phyloP scores from a whole-genome alignment of 176 grass and related monocot genomes.

The Coix lacrymajobi region DNA sequence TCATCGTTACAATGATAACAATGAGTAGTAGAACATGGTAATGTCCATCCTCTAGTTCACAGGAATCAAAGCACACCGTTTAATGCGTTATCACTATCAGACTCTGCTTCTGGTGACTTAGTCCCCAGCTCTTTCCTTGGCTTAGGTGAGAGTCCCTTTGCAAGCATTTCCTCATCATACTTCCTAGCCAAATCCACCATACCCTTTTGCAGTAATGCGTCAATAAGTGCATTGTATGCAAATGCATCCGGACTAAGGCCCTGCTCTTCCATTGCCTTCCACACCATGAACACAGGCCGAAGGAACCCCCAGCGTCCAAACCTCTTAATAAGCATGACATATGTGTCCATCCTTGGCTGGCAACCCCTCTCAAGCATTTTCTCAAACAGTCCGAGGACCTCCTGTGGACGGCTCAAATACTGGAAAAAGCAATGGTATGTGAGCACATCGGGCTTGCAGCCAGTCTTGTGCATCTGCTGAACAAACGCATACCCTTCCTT shows the following conservation, averaged over 20 bases:
- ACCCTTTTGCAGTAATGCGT: constrained; percentile 73
- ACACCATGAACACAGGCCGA: constrained; percentile 62
- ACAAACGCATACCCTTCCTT: constrained; percentile 78
- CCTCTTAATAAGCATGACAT: constrained; percentile 92
- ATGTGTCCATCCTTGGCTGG: constrained; percentile 83
- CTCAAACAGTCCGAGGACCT: constrained; percentile 80
- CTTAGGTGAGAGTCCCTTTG: constrained; percentile 71
- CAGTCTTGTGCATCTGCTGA: constrained; percentile 57
- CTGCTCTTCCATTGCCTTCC: constrained; percentile 71
- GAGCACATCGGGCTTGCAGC: constrained; percentile 57
- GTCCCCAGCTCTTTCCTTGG: constrained; percentile 66
- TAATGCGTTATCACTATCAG: constrained; percentile 38
- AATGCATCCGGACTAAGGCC: constrained; percentile 76
- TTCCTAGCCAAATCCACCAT: constrained; percentile 86
- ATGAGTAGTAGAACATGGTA: neutral
- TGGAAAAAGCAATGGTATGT: constrained; percentile 97
- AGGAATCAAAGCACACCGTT: constrained; percentile 35
- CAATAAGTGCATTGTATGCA: constrained; percentile 79
- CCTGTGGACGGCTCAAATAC: constrained; percentile 62
- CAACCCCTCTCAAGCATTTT: constrained; percentile 66
- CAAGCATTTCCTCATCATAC: constrained; percentile 83
- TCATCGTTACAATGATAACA: neutral
- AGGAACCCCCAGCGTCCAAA: constrained; percentile 96
- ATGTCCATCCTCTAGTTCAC: neutral
- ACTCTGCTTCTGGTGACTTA: constrained; percentile 22